Base-by-base conservation (phyloP, 495 filamentous ascomycete genomes). In the Polyplosphaeria fusca region DNA sequence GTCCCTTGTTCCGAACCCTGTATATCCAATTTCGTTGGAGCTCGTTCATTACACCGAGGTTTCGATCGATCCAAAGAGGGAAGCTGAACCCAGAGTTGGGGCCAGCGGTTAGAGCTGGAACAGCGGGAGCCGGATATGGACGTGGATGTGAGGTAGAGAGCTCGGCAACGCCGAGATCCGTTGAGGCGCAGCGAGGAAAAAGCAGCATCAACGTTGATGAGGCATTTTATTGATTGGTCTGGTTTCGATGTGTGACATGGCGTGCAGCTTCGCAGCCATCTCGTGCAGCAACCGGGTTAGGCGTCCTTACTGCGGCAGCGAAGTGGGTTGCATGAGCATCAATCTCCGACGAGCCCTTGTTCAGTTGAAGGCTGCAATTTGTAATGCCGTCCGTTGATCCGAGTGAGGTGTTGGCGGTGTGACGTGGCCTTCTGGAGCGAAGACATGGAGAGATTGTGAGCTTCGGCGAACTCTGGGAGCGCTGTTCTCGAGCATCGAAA, bases 21-120 rank as follows among this genome's bases (percentile, higher is more conserved):
- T 46, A 46, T 46, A 46, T 46, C 42, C n/a, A 46, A 46, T 46
- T 46, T 25, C 20, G 20, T 46, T 46, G 20, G 13, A 46, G 12
- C 26, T 25, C 20, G 20, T 46, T 46, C 20, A 25, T 46, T 46
- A 46, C 20, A 46, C 30, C 7, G 30, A 35, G 30, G 30, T 7
- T 35, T 35, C 30, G 30, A 35, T 35, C 30, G 30, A 35, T 46
- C 16, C 20, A n/a, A 46, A 25, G 30, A 35, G 30, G 16, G 42
- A 24, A 22, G 20, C 42, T 46, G 20, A 46, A 46, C 42, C 42
- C 20, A 46, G 22, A 46, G 42, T 46, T 46, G 20, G 20, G 42
- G 42, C 42, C 20, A 46, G 42, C 20, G 23, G 42, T 46, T 25
- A 46, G 42, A 46, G 42, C 42, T 46, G 26, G 42, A 46, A 46